These are phyloP conservation scores for Didymella sp. DNA, from an alignment of 2,329 filamentous ascomycete species.

Conservation along the genomic window DNA sequence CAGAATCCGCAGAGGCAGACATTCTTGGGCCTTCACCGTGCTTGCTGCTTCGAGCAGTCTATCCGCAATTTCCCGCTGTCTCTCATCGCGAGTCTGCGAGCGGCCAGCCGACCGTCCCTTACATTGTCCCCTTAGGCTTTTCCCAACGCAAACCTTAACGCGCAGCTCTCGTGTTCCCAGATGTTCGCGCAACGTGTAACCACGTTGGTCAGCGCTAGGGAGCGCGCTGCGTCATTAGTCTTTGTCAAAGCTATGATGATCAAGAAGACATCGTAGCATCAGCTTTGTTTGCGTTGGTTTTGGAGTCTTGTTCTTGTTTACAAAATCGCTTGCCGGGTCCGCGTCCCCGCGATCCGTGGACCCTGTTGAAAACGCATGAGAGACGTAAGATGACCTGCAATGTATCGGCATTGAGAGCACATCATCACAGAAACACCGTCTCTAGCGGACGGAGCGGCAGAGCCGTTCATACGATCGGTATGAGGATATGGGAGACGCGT, in stretches of 20 bases:
- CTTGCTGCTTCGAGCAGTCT: slow-evolving; percentile 11
- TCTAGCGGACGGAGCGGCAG: not conserved
- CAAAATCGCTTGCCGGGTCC: not conserved
- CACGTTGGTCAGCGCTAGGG: not conserved
- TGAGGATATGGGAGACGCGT: not conserved
- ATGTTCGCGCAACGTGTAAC: not conserved
- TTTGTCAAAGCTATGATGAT: not conserved
- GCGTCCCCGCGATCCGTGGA: not conserved
- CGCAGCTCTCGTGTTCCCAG: not conserved
- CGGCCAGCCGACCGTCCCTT: slow-evolving; percentile 4
- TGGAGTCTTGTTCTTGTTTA: not conserved
- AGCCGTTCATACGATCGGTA: not conserved
- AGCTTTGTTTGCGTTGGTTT: not conserved
- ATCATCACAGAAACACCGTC: not conserved
- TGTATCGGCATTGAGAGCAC: not conserved
- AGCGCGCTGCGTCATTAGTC: no score
- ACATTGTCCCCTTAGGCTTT: not conserved
- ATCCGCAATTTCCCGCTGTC: slow-evolving; percentile 7
- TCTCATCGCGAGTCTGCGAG: slow-evolving; percentile 3
- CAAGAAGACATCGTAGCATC: not conserved
- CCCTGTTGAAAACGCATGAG: not conserved
- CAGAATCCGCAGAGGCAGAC: not conserved
- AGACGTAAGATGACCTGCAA: not conserved
- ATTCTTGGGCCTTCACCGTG: not conserved
- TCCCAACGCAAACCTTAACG: not conserved